A percentile compares a stretch with the other conserved stretches of the same genome.
phyloP scores from a whole-genome alignment of 257 asterid species.

The Fraxinus pennsylvanica region DNA sequence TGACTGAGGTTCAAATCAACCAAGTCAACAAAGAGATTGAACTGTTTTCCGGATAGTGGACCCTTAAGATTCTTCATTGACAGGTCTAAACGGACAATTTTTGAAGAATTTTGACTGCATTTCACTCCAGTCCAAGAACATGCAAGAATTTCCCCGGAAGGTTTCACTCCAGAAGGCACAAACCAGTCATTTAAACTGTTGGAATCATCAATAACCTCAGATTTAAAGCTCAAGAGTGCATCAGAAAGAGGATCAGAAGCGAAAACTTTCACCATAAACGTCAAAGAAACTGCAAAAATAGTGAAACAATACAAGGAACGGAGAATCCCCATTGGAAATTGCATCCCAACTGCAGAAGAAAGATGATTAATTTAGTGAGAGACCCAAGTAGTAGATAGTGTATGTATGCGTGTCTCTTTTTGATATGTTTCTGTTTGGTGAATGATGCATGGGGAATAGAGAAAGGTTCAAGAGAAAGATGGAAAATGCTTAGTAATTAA shows the following conservation, averaged over 20 bases:
- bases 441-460: conserved; percentile 83
- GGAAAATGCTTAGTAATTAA: conserved; percentile 27
- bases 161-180: conserved; percentile 35
- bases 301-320: conserved; percentile 30
- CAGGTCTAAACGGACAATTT: conserved; percentile 61
- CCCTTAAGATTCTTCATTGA: conserved; percentile 82
- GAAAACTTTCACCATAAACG: conserved; percentile 28
- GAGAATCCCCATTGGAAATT: conserved; percentile 83
- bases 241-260: conserved; percentile 72
- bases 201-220: conserved; percentile 61
- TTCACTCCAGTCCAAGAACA: conserved; percentile 88
- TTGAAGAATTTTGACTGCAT: conserved; percentile 60
- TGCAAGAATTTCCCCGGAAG: conserved; percentile 45
- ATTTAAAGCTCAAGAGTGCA: conserved; percentile 75
- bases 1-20: conserved; percentile 68
- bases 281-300: conserved; percentile 34
- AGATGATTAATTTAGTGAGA: conserved; percentile 30
- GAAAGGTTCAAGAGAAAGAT: conserved; percentile 41
- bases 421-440: conserved; percentile 27
- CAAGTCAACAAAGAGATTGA: conserved; percentile 53
- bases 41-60: conserved; percentile 58
- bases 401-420: conserved; percentile 24
- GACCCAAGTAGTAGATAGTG: conserved; percentile 30
- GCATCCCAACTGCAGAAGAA: conserved; percentile 42
- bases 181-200: conserved; percentile 61